phyloP scores from a whole-genome alignment of 768 basidiomycete genomes.

The Trametes villosa region DNA sequence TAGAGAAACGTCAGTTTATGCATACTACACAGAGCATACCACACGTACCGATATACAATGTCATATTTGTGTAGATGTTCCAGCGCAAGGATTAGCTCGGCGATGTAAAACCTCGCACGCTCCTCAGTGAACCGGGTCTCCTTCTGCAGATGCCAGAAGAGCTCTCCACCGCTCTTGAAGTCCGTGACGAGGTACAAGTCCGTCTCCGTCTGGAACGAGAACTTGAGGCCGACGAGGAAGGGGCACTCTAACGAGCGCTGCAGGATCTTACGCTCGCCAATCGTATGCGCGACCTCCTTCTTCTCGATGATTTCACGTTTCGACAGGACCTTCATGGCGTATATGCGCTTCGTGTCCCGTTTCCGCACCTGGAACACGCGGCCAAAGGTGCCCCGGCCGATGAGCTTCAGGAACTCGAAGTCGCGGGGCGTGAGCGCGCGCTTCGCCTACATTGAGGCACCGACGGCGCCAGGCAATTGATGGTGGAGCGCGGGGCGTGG shows the following conservation, averaged over 20 bases:
- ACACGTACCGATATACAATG: constrained; percentile 84
- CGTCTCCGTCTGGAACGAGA: constrained; percentile 94
- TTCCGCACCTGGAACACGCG: constrained; percentile 99
- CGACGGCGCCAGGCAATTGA: neutral
- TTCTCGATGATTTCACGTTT: constrained; percentile 99
- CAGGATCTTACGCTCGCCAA: constrained; percentile 98
- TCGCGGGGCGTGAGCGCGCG: constrained; percentile 90
- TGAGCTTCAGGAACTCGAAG: constrained; percentile 98
- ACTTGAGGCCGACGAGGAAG: constrained; percentile 98
- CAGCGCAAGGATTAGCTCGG: constrained; percentile 91
- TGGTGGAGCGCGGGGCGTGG: neutral
- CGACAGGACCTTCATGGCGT: constrained; percentile 98
- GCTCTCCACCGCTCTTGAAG: constrained; percentile 97
- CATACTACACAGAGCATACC: neutral
- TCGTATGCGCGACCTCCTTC: constrained; percentile 99
- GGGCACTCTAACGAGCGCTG: constrained; percentile 92
- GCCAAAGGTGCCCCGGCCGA: constrained; percentile 97
- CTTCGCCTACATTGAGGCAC: constrained; percentile 58
- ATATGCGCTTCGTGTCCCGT: constrained; percentile 96
- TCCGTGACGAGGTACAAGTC: constrained; percentile 97
- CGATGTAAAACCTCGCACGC: constrained; percentile 93
- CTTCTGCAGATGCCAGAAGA: constrained; percentile 98
- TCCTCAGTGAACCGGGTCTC: constrained; percentile 95
- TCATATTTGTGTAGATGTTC: constrained; percentile 98
- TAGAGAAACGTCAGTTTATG: constrained; percentile 32